Evolutionary conservation across 139 green algal species (phyloP).

Genomic region (Pseudopediastrum boryanum): DNA sequence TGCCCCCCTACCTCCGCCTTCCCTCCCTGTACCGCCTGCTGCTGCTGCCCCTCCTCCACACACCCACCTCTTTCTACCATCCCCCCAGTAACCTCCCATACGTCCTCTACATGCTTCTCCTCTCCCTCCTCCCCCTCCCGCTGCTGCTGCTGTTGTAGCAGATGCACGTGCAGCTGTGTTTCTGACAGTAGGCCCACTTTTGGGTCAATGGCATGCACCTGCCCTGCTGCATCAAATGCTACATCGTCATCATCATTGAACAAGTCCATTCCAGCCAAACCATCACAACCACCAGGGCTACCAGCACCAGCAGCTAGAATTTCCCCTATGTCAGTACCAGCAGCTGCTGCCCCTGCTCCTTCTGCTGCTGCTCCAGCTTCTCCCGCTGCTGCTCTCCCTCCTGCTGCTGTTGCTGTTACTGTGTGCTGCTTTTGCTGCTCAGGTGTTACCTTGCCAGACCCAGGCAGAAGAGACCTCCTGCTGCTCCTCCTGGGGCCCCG

Average conservation of each 20-base stretch:
- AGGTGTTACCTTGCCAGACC: neutral
- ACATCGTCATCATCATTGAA: neutral
- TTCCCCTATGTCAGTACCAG: neutral
- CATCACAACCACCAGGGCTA: neutral
- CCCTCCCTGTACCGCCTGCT: constrained; percentile 10
- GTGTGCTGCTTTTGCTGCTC: neutral
- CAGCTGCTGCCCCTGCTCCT: neutral
- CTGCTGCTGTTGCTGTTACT: too few species aligned
- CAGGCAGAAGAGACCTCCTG: neutral
- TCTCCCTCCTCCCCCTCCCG: neutral
- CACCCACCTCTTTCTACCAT: neutral
- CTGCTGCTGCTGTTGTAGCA: constrained; percentile 5
- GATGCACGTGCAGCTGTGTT: neutral
- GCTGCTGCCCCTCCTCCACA: neutral
- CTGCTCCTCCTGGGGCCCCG: constrained; percentile 1
- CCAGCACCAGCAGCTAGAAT: neutral
- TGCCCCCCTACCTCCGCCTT: too few species aligned
- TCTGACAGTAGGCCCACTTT: too few species aligned
- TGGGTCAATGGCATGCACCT: too few species aligned
- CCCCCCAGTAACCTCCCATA: too few species aligned
- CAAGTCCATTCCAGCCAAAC: neutral
- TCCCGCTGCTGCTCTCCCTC: neutral
- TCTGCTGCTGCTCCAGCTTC: neutral
- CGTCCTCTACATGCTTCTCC: too few species aligned
- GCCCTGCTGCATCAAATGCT: too few species aligned